A percentile compares a stretch with the other conserved stretches of the same genome.
phyloP scores from a whole-genome alignment of 768 basidiomycete species.

The Phlegmacium glaucopus region DNA sequence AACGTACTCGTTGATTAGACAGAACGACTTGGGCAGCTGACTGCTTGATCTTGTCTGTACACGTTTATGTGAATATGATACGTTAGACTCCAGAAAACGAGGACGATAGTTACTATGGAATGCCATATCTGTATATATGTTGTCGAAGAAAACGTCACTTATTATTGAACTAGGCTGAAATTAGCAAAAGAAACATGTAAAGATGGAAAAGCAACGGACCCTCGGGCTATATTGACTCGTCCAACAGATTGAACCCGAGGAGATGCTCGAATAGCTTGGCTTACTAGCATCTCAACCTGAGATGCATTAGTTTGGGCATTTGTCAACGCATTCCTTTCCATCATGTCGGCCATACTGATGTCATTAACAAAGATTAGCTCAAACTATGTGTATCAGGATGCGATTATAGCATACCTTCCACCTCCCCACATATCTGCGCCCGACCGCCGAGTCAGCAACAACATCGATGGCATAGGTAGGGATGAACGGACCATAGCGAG shows the following conservation, averaged over 20 bases:
- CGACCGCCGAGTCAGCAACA: constrained; percentile 1
- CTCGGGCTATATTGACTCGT: constrained; percentile 34
- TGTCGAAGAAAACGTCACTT: constrained; percentile 40
- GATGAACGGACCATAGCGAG: constrained; percentile 33
- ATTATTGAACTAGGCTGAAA: constrained; percentile 28
- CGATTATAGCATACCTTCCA: constrained; percentile 22
- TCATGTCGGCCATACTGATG: constrained; percentile 34
- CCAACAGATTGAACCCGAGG: constrained; percentile 36
- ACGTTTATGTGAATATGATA: constrained; percentile 3
- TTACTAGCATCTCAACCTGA: constrained; percentile 32
- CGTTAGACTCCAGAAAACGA: not conserved
- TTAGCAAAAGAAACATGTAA: not conserved
- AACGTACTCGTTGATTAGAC: constrained; percentile 29
- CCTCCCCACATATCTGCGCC: constrained; percentile 39
- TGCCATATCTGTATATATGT: constrained; percentile 39
- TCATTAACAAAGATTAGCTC: not conserved
- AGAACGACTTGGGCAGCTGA: constrained; percentile 33
- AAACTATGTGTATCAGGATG: constrained; percentile 7
- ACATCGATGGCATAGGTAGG: not conserved
- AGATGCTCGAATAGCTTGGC: constrained; percentile 35
- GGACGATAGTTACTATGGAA: constrained; percentile 34
- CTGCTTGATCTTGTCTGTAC: constrained; percentile 35
- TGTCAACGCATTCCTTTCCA: constrained; percentile 39
- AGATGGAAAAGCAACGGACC: constrained; percentile 21
- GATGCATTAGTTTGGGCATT: constrained; percentile 31